Conservation (phyloP, 176 grass and related monocot species). For the Themeda triandra region DNA sequence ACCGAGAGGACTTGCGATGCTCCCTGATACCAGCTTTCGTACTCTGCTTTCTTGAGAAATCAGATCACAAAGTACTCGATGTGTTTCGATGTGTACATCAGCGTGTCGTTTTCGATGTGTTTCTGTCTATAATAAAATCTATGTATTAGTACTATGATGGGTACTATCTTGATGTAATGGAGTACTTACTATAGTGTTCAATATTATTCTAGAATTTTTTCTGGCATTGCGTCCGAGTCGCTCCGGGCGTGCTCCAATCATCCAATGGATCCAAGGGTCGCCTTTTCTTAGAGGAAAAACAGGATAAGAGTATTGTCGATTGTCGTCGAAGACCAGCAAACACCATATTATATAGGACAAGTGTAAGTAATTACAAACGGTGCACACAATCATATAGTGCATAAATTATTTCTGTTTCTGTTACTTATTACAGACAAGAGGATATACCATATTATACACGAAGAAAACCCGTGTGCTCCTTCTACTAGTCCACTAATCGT, state of each 20-base stretch:
- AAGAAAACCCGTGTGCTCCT: background rate
- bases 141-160: no score
- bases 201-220: background rate
- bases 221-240: background rate
- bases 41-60: background rate
- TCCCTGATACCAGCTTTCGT: background rate
- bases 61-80: no score
- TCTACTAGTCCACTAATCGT: background rate
- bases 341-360: background rate
- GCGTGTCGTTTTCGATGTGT: background rate
- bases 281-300: background rate
- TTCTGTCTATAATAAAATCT: background rate
- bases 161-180: background rate
- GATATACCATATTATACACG: background rate
- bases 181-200: background rate
- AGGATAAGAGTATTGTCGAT: background rate
- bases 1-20: background rate
- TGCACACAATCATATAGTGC: background rate
- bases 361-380: no score
- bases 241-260: background rate
- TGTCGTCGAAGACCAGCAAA: background rate
- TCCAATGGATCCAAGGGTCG: background rate
- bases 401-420: background rate
- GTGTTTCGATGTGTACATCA: no score
- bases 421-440: background rate